These are phyloP conservation scores for Microstroma glucosiphilum DNA, from an alignment of 1,284 basidiomycete species.

Conservation along the genomic window DNA sequence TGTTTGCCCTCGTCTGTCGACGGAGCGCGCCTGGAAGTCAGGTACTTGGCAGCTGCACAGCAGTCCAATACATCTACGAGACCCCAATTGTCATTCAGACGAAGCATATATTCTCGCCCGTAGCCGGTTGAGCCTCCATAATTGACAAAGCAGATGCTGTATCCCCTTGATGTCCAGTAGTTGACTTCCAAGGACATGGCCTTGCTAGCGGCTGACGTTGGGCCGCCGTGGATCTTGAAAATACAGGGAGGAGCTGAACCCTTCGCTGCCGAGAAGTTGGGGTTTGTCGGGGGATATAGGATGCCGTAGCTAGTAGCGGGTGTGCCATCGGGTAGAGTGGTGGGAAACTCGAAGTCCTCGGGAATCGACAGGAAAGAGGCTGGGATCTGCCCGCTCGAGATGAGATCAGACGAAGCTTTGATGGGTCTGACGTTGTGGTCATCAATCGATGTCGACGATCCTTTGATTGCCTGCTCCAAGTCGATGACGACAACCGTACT, in stretches of 20 bases:
- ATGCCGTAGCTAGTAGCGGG: conserved; percentile 54
- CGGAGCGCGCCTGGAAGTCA: conserved; percentile 48
- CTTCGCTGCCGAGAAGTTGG: conserved; percentile 55
- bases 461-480: neutral
- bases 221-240: conserved; percentile 63
- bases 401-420: conserved; percentile 22
- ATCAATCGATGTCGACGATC: conserved; percentile 5
- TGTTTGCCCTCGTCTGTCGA: neutral
- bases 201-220: conserved; percentile 56
- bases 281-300: conserved; percentile 63
- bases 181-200: conserved; percentile 55
- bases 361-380: conserved; percentile 22
- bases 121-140: conserved; percentile 66
- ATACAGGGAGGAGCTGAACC: conserved; percentile 64
- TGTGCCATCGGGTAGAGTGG: conserved; percentile 27
- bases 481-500: conserved; percentile 12
- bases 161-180: conserved; percentile 54
- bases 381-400: conserved; percentile 22
- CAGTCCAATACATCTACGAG: conserved; percentile 63
- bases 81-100: conserved; percentile 64
- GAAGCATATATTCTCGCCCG: conserved; percentile 53
- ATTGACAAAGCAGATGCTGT: conserved; percentile 61
- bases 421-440: conserved; percentile 21
- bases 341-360: conserved; percentile 36
- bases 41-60: conserved; percentile 56